phyloP scores from a whole-genome alignment of 257 asterid genomes.

The Thymus quinquecostatus region DNA sequence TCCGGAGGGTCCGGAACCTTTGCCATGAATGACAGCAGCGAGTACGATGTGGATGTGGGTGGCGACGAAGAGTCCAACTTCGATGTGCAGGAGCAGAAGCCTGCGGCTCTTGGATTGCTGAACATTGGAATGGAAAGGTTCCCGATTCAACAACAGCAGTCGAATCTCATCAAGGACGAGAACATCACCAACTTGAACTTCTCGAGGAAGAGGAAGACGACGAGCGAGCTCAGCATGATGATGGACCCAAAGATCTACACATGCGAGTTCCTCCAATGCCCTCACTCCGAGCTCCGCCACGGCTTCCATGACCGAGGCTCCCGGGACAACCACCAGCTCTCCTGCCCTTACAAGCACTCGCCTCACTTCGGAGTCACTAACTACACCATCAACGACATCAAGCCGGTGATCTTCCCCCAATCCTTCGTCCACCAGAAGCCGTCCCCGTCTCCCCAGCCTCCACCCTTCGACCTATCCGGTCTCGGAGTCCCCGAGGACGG shows the following conservation, averaged over 20 bases:
- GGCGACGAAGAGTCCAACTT: slow-evolving; percentile 39
- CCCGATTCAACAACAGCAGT: slow-evolving; percentile 33
- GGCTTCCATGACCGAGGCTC: slow-evolving; percentile 69
- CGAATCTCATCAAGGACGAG: slow-evolving; percentile 43
- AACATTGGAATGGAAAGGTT: slow-evolving; percentile 41
- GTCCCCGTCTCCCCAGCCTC: slow-evolving; percentile 32
- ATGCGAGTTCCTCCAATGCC: slow-evolving; percentile 74
- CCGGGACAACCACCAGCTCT: slow-evolving; percentile 75
- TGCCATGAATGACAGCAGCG: slow-evolving; percentile 43
- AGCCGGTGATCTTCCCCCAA: slow-evolving; percentile 56
- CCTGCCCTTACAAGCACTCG: slow-evolving; percentile 60
- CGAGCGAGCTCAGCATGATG: slow-evolving; percentile 33
- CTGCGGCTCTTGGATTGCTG: slow-evolving; percentile 43
- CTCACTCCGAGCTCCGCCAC: slow-evolving; percentile 60
- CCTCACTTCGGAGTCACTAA: slow-evolving; percentile 49
- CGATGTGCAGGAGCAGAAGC: slow-evolving; percentile 57
- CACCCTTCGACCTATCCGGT: slow-evolving; percentile 44
- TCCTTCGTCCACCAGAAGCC: slow-evolving; percentile 47
- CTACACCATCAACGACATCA: slow-evolving; percentile 53
- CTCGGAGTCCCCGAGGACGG: slow-evolving; percentile 73
- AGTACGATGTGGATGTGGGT: slow-evolving; percentile 59
- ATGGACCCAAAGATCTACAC: slow-evolving; percentile 66
- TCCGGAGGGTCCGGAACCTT: slow-evolving; percentile 44
- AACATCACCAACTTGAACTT: slow-evolving; percentile 42
- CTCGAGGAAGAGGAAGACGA: slow-evolving; percentile 51